Percentiles rank a stretch among this genome's conserved stretches.
Conservation (phyloP, 176 grass and related monocot genomes). For the Oryza meyeriana region DNA sequence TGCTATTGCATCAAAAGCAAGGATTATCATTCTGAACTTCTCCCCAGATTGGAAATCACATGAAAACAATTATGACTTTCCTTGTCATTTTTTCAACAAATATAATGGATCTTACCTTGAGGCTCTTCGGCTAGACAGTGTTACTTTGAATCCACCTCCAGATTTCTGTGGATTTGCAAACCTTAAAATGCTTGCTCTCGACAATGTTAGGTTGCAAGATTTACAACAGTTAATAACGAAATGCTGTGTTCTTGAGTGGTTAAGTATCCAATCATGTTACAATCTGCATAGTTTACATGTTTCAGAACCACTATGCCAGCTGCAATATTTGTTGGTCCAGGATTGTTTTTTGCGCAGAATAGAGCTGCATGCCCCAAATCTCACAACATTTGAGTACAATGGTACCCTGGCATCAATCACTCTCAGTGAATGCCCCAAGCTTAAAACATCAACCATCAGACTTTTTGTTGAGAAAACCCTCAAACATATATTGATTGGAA, state of each 20-base stretch:
- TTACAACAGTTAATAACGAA: not conserved
- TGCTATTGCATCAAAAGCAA: constrained; percentile 14
- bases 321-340: not conserved
- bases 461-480: no score
- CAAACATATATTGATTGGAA: no score
- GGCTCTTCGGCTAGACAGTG: not conserved
- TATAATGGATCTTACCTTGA: not conserved
- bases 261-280: not conserved
- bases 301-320: not conserved
- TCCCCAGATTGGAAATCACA: not conserved
- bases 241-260: no score
- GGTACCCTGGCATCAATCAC: no score
- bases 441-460: no score
- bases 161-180: no score
- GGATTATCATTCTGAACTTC: not conserved
- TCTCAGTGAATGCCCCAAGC: no score
- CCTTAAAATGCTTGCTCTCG: constrained; percentile 3
- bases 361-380: no score
- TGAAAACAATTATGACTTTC: not conserved
- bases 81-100: constrained; percentile 9
- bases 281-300: not conserved
- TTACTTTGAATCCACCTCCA: not conserved
- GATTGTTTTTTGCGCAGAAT: not conserved
- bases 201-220: not conserved
- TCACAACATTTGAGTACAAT: no score